Percentiles rank a stretch among this genome's conserved stretches.
Conservation (phyloP, 2,329 filamentous ascomycete species). For the Ilyonectria robusta region DNA sequence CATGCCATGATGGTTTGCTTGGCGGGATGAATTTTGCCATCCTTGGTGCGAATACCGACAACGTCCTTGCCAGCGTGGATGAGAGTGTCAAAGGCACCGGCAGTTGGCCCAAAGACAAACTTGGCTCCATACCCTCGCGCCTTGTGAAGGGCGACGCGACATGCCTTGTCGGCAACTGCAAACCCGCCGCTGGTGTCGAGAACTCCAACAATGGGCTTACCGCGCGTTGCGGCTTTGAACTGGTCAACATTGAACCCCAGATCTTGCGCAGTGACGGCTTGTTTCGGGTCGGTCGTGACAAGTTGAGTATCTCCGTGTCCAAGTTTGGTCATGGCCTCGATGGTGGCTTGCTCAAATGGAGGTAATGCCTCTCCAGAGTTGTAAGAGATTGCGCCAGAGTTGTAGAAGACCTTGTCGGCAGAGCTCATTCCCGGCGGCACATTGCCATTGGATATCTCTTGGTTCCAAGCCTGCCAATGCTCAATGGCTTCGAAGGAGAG, state of each 20-base stretch:
- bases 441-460: conserved; percentile 50
- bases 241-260: conserved; percentile 54
- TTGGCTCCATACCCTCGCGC: conserved; percentile 57
- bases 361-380: conserved; percentile 44
- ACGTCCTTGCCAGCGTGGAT: conserved; percentile 43
- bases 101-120: conserved; percentile 54
- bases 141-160: conserved; percentile 60
- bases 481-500: conserved; percentile 59
- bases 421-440: conserved; percentile 55
- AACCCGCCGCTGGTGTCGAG: conserved; percentile 63
- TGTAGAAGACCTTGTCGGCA: conserved; percentile 55
- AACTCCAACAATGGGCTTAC: conserved; percentile 50
- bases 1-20: conserved; percentile 56
- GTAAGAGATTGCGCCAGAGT: conserved; percentile 54
- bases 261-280: conserved; percentile 46
- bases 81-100: conserved; percentile 51
- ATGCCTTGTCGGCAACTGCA: conserved; percentile 62
- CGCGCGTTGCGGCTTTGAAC: conserved; percentile 49
- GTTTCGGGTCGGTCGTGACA: conserved; percentile 45
- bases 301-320: conserved; percentile 55
- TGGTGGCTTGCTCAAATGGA: conserved; percentile 54
- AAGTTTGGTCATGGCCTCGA: conserved; percentile 53
- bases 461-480: conserved; percentile 62
- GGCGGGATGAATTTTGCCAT: conserved; percentile 53
- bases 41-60: conserved; percentile 56